Evolutionary conservation across 202 grass and related monocot genomes (phyloP), one percentile per base, ranked within the genome.

Genomic region (Zoysia matrella): DNA sequence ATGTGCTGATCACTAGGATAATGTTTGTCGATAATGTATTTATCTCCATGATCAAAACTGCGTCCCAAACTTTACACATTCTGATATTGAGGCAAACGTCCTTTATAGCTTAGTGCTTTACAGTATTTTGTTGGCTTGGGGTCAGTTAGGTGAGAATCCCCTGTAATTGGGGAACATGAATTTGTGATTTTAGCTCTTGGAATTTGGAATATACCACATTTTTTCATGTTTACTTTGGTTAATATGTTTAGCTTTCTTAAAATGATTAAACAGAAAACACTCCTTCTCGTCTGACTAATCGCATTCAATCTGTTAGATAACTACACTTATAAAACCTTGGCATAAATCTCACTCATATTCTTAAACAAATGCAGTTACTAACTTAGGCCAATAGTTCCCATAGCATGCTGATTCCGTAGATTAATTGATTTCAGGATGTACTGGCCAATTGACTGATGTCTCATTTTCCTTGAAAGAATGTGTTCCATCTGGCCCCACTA

Each of bases 261-360:
- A 42, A 47, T 47, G 14, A 71, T 64, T 46, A 43, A 58, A 69
- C 39, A 54, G 22, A 75, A 64, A 64, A 52, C 47, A 40, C 8
- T 86, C 41, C 41, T 80, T 10, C 54, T 16, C 47, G 30, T 70
- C 53, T 13, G 57, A 30, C 49, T 8, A 0, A 53, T 49, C 45
- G 8, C 79, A 82, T 65, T 72, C 22, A 57, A 7, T 36, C 58
- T 70, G 44, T 58, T 76, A 1, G 41, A 40, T 86, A 43, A 30
- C 22, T 81, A 15, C 7, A 7, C 22, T 49, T 49, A 46, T 41
- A 87, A 47, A 45, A 60, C 44, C 52, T n/a, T 81, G 72, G 43
- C 39, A 47, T 72, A 87, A 83, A 10, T 67, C 11, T 56, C 53
- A 56, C 53, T 56, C 11, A 10, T 12, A 53, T 12, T 53, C 57